Evolutionary conservation across 345 rosid species (phyloP), one percentile per base, ranked within the genome.

Genomic region (Arabis hirsuta): DNA sequence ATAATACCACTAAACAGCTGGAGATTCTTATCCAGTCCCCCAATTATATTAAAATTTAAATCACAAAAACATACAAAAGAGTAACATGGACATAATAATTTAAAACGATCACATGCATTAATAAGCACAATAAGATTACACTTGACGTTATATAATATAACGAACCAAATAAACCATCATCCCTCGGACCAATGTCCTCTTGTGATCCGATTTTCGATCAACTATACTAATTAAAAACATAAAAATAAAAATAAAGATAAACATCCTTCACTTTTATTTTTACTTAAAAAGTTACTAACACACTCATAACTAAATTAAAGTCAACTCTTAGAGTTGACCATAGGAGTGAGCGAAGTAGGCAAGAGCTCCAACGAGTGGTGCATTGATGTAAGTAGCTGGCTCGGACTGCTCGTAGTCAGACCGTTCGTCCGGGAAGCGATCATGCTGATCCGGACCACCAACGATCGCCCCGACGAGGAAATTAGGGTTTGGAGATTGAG

Each of bases 371-470:
- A 91, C 96, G 50, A 95, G 86, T 12, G 99, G 99, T 8, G 99
- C 86, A 55, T 95, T 95, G 63, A 95, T 91, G 69, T 91, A 95
- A 9, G 99, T 95, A 4, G 94, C 77, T 20, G 99, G 99, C 81
- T 95, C 99, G 4, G 99, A 95, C 54, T 90, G 99, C 81, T 84
- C 90, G 43, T 88, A 91, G 57, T 88, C 90, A 0, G 87, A 74
- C 60, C 99, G 85, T 45, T 82, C 71, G 69, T 95, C 99, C 1
- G 89, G 87, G 73, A 89, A 95, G 52, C 85, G 70, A 58, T 95
- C 99, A 1, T 79, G 67, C 61, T 74, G 72, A 62, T 95, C 96
- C 3, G 99, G 99, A 36, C 99, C 98, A 54, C 99, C 99, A 11
- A 95, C 76, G 51, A 95, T 68, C 11, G 99, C 99, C 2, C 99